These are phyloP conservation scores for Clonostachys solani DNA, from an alignment of 2,329 filamentous ascomycete species.

Conservation along the genomic window DNA sequence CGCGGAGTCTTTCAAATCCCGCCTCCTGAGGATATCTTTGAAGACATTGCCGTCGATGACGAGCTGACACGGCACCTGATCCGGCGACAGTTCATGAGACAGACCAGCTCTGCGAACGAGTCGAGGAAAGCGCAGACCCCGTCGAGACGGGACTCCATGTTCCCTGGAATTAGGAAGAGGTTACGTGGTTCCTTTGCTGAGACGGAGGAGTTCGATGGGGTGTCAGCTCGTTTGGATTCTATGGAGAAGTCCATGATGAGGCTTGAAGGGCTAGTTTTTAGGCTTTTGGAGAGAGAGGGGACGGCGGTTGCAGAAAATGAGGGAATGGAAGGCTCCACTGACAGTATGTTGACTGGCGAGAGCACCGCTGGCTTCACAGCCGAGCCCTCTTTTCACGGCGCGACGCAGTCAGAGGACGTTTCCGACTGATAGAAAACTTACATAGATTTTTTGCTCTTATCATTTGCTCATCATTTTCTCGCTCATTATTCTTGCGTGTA, in stretches of 20 bases:
- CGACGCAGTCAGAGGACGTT: too few relatives aligned
- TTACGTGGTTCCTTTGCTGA: conserved; percentile 44
- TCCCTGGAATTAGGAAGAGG: conserved; percentile 43
- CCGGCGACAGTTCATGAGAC: conserved; percentile 48
- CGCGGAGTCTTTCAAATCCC: conserved; percentile 69
- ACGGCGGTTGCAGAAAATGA: too few relatives aligned
- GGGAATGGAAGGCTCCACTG: too few relatives aligned
- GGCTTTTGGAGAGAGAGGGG: conserved; percentile 7
- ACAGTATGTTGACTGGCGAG: too few relatives aligned
- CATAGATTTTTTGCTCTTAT: too few relatives aligned
- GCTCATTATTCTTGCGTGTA: too few relatives aligned
- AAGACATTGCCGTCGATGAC: conserved; percentile 56
- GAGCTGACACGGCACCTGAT: conserved; percentile 55
- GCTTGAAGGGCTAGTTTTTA: conserved; percentile 41
- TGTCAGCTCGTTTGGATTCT: conserved; percentile 36
- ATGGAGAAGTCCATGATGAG: conserved; percentile 46
- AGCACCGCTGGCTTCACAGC: conserved; percentile 8
- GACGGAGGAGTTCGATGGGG: conserved; percentile 35
- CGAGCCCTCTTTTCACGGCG: conserved; percentile 14
- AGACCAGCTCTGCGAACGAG: conserved; percentile 27
- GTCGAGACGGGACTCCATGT: conserved; percentile 52
- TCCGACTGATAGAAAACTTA: too few relatives aligned
- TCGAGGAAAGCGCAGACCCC: conserved; percentile 18
- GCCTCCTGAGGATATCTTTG: conserved; percentile 56
- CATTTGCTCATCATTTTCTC: too few relatives aligned